Percentiles rank a stretch among this genome's conserved stretches.
Conservation (phyloP, 768 basidiomycete genomes). For the Omphalotus guepiniiformis region DNA sequence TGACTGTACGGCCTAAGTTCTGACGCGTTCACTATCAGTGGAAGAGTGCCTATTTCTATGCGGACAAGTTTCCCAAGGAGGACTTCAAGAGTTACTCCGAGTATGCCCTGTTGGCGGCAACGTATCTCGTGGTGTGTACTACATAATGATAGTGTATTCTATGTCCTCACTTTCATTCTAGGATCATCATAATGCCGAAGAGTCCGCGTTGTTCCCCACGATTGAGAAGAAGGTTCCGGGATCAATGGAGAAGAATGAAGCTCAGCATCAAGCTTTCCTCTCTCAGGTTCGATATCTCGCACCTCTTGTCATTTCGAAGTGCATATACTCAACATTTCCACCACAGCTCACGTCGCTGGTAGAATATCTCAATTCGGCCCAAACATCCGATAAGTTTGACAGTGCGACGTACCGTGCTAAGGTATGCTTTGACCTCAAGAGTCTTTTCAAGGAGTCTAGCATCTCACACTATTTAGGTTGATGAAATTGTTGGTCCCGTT, state of each 20-base stretch:
- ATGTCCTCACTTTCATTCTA: not conserved
- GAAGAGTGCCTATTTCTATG: conserved; percentile 14
- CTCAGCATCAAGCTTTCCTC: conserved; percentile 12
- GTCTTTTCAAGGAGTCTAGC: not conserved
- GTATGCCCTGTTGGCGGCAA: conserved; percentile 9
- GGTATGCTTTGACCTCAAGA: not conserved
- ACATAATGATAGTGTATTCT: not conserved
- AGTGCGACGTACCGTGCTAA: conserved; percentile 4
- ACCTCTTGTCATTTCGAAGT: not conserved
- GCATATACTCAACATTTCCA: not conserved
- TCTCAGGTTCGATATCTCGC: not conserved
- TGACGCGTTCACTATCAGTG: conserved; percentile 1
- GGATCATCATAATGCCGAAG: conserved; percentile 13
- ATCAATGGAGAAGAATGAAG: conserved; percentile 11
- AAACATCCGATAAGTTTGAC: conserved; percentile 5
- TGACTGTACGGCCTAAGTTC: not conserved
- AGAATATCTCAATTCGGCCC: conserved; percentile 4
- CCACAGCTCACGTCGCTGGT: conserved; percentile 8
- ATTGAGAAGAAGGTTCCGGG: conserved; percentile 10
- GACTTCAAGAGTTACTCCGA: conserved; percentile 9
- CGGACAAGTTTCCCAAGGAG: conserved; percentile 11
- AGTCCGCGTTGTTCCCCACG: conserved; percentile 7
- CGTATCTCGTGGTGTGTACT: conserved; percentile 6
- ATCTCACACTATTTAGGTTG: not conserved
- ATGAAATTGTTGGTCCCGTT: conserved; percentile 6